Evolutionary conservation across 2,329 filamentous ascomycete genomes (phyloP).

Genomic region (Alternaria novae-zelandiae): DNA sequence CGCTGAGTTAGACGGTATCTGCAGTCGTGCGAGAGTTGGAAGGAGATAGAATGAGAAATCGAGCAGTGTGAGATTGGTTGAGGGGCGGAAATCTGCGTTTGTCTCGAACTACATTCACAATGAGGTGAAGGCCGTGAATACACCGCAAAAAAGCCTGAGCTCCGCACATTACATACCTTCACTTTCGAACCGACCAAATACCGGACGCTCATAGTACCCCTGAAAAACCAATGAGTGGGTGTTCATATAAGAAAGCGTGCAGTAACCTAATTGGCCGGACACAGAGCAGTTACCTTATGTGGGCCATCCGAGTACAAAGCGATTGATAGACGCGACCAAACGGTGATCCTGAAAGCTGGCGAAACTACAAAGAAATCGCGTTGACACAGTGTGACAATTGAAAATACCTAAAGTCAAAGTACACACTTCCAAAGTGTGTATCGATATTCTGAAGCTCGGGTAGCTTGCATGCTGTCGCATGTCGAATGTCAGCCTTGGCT

Average conservation of each 20-base stretch:
- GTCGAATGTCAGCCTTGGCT: neutral
- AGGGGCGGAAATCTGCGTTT: neutral
- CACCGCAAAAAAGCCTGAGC: neutral
- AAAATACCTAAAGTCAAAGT: neutral
- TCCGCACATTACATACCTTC: neutral
- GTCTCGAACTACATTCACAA: constrained; percentile 7
- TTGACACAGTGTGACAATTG: neutral
- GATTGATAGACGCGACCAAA: neutral
- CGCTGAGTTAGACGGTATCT: neutral
- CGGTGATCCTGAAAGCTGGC: neutral
- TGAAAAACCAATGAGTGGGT: neutral
- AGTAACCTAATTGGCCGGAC: neutral
- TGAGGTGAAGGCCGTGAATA: neutral
- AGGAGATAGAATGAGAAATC: neutral
- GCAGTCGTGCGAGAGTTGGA: neutral
- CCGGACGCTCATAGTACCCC: neutral
- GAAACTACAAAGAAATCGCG: neutral
- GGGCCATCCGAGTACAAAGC: neutral
- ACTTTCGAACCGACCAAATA: neutral
- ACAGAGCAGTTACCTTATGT: neutral
- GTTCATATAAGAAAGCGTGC: neutral
- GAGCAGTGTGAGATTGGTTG: neutral
- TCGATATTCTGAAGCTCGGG: neutral
- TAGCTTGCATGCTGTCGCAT: neutral
- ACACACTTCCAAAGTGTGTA: neutral